These are phyloP conservation scores for Chenopodium quinoa DNA, from an alignment of 148 eudicot genomes.

Conservation along the genomic window DNA sequence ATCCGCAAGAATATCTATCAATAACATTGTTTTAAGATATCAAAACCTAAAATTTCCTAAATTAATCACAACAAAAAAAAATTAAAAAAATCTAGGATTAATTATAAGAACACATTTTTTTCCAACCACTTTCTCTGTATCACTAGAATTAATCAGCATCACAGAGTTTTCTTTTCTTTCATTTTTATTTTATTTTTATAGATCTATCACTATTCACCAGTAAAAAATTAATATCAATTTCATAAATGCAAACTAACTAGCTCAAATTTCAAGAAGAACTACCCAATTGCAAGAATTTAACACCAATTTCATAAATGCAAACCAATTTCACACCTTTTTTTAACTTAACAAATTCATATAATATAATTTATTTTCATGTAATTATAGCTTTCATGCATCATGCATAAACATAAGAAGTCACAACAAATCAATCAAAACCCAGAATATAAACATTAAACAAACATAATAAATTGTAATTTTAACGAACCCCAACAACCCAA, in stretches of 20 bases:
- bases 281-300: not conserved
- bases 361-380: not conserved
- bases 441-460: not conserved
- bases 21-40: not conserved
- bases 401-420: conserved; percentile 1
- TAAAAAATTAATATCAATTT: not conserved
- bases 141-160: not conserved
- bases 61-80: no score
- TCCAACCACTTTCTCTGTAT: not conserved
- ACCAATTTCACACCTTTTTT: not conserved
- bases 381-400: conserved; percentile 15
- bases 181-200: not conserved
- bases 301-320: no score
- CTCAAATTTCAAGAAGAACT: not conserved
- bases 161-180: not conserved
- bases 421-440: not conserved
- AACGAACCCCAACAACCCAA: not conserved
- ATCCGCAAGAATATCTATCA: not conserved
- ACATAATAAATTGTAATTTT: not conserved
- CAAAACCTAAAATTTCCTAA: not conserved
- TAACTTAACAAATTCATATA: not conserved
- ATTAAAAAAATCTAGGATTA: no score
- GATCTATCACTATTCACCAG: not conserved
- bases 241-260: not conserved
- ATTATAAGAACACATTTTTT: not conserved